A percentile compares a stretch with the other conserved stretches of the same genome.
Evolutionary conservation across 2,329 filamentous ascomycete species (phyloP).

Genomic region (Fusarium camptoceras): DNA sequence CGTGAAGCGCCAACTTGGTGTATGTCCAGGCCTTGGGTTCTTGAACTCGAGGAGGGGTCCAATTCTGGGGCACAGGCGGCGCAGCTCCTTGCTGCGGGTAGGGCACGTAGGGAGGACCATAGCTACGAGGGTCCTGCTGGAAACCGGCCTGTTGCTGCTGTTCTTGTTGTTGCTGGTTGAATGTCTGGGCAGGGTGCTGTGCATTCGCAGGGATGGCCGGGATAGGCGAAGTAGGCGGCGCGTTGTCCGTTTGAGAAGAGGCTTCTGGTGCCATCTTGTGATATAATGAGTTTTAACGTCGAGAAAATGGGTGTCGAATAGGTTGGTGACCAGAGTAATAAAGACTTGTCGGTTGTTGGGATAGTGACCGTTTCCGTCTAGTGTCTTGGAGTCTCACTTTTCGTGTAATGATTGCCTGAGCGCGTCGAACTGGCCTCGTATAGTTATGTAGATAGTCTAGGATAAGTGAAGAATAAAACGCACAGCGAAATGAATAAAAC

Average conservation of each 20-base stretch:
- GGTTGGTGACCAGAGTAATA: background rate
- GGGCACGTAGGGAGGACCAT: constrained; percentile 44
- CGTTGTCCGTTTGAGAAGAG: constrained; percentile 39
- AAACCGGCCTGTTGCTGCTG: constrained; percentile 26
- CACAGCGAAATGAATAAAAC: constrained; percentile 20
- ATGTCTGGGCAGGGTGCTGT: constrained; percentile 23
- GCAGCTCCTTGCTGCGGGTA: constrained; percentile 32
- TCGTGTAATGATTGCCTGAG: background rate
- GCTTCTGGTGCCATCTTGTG: constrained; percentile 40
- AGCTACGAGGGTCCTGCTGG: constrained; percentile 42
- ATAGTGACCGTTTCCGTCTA: background rate
- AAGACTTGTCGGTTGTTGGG: background rate
- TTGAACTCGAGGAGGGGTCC: constrained; percentile 24
- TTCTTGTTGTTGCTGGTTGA: constrained; percentile 14
- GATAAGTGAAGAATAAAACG: background rate
- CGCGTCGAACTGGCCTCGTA: background rate
- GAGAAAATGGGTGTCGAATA: background rate
- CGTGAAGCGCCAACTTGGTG: constrained; percentile 50
- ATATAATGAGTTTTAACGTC: background rate
- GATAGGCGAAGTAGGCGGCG: constrained; percentile 8
- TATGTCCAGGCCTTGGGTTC: constrained; percentile 44
- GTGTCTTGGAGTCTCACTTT: background rate
- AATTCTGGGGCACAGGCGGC: constrained; percentile 27
- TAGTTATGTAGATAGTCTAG: background rate
- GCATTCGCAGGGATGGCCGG: constrained; percentile 26